Conservation (phyloP, 2,329 filamentous ascomycete species). For the Colletotrichum sp. region DNA sequence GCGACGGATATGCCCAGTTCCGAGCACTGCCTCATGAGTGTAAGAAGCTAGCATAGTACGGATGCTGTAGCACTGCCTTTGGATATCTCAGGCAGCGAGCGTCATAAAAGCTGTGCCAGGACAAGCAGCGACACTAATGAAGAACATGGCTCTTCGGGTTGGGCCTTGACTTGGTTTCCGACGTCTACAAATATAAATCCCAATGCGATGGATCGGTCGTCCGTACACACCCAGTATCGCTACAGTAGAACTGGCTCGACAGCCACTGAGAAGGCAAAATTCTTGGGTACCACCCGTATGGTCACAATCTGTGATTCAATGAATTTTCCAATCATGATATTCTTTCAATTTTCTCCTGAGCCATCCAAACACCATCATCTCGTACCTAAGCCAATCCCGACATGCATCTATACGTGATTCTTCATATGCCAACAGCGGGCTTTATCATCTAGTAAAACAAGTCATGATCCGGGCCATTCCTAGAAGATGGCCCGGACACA, state of each 20-base stretch:
- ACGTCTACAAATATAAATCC: too few species aligned
- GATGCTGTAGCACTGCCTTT: background rate
- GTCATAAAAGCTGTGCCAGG: background rate
- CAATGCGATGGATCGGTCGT: background rate
- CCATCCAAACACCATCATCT: background rate
- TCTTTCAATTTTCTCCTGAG: background rate
- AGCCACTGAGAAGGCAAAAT: too few species aligned
- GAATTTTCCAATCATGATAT: background rate
- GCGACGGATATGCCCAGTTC: background rate
- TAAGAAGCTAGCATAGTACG: background rate
- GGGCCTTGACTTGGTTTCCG: background rate
- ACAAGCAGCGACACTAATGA: background rate
- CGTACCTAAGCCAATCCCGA: background rate
- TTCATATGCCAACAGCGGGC: background rate
- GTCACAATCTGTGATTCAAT: too few species aligned
- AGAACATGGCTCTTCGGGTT: background rate
- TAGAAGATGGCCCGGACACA: background rate
- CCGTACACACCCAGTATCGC: background rate
- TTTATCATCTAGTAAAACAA: conserved; percentile 4
- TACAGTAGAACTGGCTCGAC: background rate
- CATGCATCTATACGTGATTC: background rate
- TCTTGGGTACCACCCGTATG: too few species aligned
- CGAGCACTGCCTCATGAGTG: background rate
- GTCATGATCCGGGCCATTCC: background rate
- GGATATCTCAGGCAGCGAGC: background rate